Percentiles rank a stretch among this genome's conserved stretches.
Evolutionary conservation across 2,329 filamentous ascomycete genomes (phyloP).

Genomic region (Stenocarpella maydis): DNA sequence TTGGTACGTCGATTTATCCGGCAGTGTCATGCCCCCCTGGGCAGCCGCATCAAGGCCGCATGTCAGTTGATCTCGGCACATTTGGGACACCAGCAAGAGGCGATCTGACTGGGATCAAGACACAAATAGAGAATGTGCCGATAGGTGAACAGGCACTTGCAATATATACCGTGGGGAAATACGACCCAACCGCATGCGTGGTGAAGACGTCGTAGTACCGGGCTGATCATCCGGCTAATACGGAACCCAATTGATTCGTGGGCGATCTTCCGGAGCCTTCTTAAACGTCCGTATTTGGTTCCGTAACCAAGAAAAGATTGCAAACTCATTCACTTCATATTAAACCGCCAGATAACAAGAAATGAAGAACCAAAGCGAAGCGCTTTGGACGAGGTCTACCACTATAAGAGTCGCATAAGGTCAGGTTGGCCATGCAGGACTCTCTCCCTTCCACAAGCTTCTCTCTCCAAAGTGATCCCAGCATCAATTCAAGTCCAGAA

Average conservation of each 20-base stretch:
- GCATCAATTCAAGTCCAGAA: neutral
- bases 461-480: neutral
- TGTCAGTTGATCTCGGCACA: neutral
- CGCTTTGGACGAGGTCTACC: neutral
- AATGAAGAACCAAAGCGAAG: neutral
- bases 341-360: neutral
- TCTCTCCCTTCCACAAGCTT: slow-evolving; percentile 6
- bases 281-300: slow-evolving; percentile 9
- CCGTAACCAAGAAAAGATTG: neutral
- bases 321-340: neutral
- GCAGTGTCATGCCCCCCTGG: neutral
- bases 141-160: neutral
- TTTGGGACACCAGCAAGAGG: neutral
- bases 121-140: neutral
- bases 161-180: neutral
- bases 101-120: neutral
- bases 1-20: slow-evolving; percentile 1
- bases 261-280: slow-evolving; percentile 4
- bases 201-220: neutral
- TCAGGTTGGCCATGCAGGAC: neutral
- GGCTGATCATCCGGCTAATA: slow-evolving; percentile 21
- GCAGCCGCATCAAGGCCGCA: neutral
- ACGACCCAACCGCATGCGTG: neutral
- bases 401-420: slow-evolving; percentile 14
- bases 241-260: slow-evolving; percentile 1